Evolutionary conservation across 805 yeast species (phyloP).

Genomic region (Candida dajiaensis): DNA sequence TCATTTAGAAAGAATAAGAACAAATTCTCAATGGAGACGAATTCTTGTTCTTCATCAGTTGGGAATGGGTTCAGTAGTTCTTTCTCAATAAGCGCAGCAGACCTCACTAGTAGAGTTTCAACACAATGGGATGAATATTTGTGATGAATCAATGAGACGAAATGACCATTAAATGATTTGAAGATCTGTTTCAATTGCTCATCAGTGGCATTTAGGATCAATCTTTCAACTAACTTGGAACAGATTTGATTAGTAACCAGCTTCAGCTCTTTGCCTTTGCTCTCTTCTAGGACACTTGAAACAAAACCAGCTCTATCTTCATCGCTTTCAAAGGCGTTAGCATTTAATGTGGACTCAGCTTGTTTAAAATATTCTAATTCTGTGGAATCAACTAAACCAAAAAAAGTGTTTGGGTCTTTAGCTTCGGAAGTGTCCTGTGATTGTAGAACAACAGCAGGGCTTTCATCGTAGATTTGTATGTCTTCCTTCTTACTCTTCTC

Average conservation of each 20-base stretch:
- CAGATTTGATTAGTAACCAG: constrained; percentile 92
- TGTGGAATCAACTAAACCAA: constrained; percentile 77
- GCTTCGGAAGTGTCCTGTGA: constrained; percentile 12
- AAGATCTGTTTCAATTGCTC: constrained; percentile 61
- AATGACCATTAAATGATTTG: constrained; percentile 65
- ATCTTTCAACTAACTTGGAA: constrained; percentile 85
- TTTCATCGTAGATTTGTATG: constrained; percentile 1
- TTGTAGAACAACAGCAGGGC: constrained; percentile 8
- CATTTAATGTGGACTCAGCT: constrained; percentile 80
- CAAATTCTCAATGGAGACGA: constrained; percentile 58
- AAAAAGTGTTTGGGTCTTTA: constrained; percentile 47
- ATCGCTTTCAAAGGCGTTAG: constrained; percentile 66
- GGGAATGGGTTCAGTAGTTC: constrained; percentile 50
- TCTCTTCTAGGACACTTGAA: constrained; percentile 75
- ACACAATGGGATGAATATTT: constrained; percentile 92
- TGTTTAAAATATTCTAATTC: constrained; percentile 90
- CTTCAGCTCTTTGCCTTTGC: constrained; percentile 84
- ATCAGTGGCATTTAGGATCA: constrained; percentile 61
- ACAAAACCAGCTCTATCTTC: constrained; percentile 76
- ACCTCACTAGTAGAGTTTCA: constrained; percentile 74
- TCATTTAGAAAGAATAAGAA: constrained; percentile 63
- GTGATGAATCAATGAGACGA: constrained; percentile 72
- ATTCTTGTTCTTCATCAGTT: constrained; percentile 28
- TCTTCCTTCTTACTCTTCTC: constrained; percentile 20
- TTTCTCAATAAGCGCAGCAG: constrained; percentile 69